Evolutionary conservation across 352 stramenopile species (phyloP).

Genomic region (Globisporangium orthogonon): DNA sequence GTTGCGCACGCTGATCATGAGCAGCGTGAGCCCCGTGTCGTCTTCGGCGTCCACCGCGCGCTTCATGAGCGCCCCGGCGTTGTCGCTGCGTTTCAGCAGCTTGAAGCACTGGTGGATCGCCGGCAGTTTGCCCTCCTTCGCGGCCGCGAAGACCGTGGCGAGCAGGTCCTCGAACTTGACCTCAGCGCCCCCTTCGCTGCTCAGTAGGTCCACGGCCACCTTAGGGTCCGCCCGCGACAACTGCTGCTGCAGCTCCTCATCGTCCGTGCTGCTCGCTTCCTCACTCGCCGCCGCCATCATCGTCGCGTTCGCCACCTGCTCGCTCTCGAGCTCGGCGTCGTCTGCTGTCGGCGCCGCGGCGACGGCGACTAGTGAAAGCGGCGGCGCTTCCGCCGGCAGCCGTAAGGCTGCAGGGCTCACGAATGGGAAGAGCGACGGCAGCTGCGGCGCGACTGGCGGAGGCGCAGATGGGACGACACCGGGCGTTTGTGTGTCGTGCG

Average conservation of each 20-base stretch:
- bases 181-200: slow-evolving; percentile 33
- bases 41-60: slow-evolving; percentile 56
- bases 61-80: slow-evolving; percentile 38
- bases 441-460: not conserved
- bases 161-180: slow-evolving; percentile 58
- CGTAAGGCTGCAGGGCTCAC: not conserved
- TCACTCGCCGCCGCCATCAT: slow-evolving; percentile 29
- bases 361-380: not conserved
- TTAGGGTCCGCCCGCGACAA: slow-evolving; percentile 46
- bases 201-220: slow-evolving; percentile 11
- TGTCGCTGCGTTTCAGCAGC: slow-evolving; percentile 45
- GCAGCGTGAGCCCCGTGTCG: slow-evolving; percentile 70
- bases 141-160: slow-evolving; percentile 51
- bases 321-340: slow-evolving; percentile 10
- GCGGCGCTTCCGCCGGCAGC: not conserved
- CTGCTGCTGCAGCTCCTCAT: slow-evolving; percentile 72
- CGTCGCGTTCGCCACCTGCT: slow-evolving; percentile 13
- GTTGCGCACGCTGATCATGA: slow-evolving; percentile 76
- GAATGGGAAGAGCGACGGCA: slow-evolving; percentile 4
- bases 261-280: slow-evolving; percentile 70
- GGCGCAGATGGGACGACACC: not conserved
- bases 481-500: not conserved
- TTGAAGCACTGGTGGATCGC: slow-evolving; percentile 56
- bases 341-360: not conserved
- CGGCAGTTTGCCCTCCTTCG: slow-evolving; percentile 37